phyloP scores from a whole-genome alignment of 2,329 filamentous ascomycete species.

The Cytospora piceae region DNA sequence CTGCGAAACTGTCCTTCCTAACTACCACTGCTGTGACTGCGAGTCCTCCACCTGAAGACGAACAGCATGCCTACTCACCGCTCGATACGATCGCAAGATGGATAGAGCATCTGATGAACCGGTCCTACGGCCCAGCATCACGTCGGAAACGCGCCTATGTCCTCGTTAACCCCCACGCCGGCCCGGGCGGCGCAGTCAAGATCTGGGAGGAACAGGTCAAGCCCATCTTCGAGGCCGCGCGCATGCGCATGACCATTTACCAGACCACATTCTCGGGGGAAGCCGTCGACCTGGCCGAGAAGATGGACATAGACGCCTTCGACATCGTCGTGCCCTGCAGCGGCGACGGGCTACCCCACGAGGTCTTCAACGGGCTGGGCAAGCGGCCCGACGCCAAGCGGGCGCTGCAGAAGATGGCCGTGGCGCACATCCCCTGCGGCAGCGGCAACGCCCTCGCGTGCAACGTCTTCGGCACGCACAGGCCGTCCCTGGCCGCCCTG shows the following conservation, averaged over 20 bases:
- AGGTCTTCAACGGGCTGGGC: slow-evolving; percentile 91
- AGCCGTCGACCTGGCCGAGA: slow-evolving; percentile 74
- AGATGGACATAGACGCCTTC: slow-evolving; percentile 76
- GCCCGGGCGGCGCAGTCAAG: slow-evolving; percentile 74
- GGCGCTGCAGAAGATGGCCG: slow-evolving; percentile 76
- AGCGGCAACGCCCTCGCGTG: slow-evolving; percentile 93
- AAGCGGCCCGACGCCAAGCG: slow-evolving; percentile 73
- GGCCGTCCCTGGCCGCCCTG: slow-evolving; percentile 75
- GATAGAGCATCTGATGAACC: slow-evolving; percentile 65
- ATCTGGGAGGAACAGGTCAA: slow-evolving; percentile 76
- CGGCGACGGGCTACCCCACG: slow-evolving; percentile 88
- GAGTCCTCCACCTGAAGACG: not conserved
- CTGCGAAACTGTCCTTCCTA: slow-evolving; percentile 63
- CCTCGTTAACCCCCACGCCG: slow-evolving; percentile 88
- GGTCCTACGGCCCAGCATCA: slow-evolving; percentile 71
- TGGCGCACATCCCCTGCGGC: slow-evolving; percentile 88
- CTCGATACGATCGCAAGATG: slow-evolving; percentile 60
- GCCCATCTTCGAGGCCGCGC: slow-evolving; percentile 81
- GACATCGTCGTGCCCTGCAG: slow-evolving; percentile 90
- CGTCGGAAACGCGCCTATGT: slow-evolving; percentile 80
- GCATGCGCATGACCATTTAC: slow-evolving; percentile 75
- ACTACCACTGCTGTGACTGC: slow-evolving; percentile 4
- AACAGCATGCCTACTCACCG: slow-evolving; percentile 32
- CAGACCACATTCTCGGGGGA: slow-evolving; percentile 74
- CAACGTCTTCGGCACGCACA: slow-evolving; percentile 83